Conservation (phyloP, 352 stramenopile genomes). For the Phytopythium aichiense region DNA sequence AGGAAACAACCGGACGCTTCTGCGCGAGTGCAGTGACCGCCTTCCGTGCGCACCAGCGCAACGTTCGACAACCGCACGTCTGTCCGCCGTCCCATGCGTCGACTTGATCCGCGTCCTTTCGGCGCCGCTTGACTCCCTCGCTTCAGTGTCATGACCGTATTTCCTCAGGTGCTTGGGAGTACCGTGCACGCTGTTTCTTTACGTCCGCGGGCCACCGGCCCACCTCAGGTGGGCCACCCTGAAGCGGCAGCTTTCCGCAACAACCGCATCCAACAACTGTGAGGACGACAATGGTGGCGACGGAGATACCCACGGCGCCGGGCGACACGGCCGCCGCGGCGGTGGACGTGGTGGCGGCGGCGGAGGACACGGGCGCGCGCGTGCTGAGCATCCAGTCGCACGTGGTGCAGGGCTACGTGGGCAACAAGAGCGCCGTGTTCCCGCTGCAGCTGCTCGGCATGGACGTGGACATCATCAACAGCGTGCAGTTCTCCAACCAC, state of each 20-base stretch:
- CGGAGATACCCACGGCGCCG: neutral
- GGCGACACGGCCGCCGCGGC: neutral
- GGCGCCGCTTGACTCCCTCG: neutral
- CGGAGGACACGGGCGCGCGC: constrained; percentile 36
- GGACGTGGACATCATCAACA: constrained; percentile 88
- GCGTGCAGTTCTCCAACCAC: constrained; percentile 87
- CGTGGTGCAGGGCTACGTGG: constrained; percentile 84
- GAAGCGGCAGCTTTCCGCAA: neutral
- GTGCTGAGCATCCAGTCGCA: constrained; percentile 89
- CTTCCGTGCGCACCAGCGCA: neutral
- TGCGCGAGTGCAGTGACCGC: neutral
- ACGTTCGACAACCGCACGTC: neutral
- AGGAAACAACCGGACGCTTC: neutral
- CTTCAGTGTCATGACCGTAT: neutral
- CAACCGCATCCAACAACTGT: no score
- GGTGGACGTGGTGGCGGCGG: constrained; percentile 7
- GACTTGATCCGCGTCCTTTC: neutral
- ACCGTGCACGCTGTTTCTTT: neutral
- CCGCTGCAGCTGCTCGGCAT: constrained; percentile 79
- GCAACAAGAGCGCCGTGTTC: constrained; percentile 86
- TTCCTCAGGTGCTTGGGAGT: neutral
- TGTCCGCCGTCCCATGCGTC: neutral
- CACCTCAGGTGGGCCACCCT: neutral
- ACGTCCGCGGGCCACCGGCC: neutral
- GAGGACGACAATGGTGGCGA: neutral